Evolutionary conservation across 2,329 filamentous ascomycete genomes (phyloP), one percentile per base, ranked within the genome.

Genomic region (Claviceps purpurea): DNA sequence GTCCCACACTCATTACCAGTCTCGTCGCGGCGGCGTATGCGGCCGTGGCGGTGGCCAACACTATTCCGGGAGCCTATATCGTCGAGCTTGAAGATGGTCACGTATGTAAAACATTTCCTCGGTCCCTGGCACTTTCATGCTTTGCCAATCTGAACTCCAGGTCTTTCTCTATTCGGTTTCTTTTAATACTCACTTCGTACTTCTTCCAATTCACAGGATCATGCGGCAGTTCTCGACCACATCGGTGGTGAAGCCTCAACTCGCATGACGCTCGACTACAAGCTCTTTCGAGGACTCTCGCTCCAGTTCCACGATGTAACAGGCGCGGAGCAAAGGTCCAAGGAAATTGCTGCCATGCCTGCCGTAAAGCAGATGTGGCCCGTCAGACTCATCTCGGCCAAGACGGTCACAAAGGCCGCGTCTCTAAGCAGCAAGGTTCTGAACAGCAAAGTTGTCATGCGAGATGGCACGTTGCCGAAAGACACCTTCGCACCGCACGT

Each of bases 211-310:
- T 30, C 26, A 10, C 41, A 57, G 53, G 45, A 57, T 41, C 14
- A 49, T 11, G 26, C 40, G 13, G 26, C 43, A 3, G 45, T 55
- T 14, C 42, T 48, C 37, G 40, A 54, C 10, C 38, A 44, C 20
- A 30, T 56, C 44, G 38, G 47, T 22, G 39, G n/a, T 22, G 38
- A 63, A n/a, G 72, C 70, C 44, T 61, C 64, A 30, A 69, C 69
- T 43, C 72, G 72, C 51, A 70, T 73, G 68, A 68, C 72, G 48
- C 67, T 77, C 53, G 65, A 74, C 56, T 74, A 70, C 59, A 66
- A 70, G 57, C 66, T 78, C 20, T 79, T 79, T 69, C 75, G 72
- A 57, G 77, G 76, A 51, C 70, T 69, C 1, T 78, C 77, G 2
- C 70, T 80, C 53, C 68, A 75, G 57, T 70, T 79, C 60, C 67